Conservation (phyloP, 345 rosid genomes). For the Populus nigra region DNA sequence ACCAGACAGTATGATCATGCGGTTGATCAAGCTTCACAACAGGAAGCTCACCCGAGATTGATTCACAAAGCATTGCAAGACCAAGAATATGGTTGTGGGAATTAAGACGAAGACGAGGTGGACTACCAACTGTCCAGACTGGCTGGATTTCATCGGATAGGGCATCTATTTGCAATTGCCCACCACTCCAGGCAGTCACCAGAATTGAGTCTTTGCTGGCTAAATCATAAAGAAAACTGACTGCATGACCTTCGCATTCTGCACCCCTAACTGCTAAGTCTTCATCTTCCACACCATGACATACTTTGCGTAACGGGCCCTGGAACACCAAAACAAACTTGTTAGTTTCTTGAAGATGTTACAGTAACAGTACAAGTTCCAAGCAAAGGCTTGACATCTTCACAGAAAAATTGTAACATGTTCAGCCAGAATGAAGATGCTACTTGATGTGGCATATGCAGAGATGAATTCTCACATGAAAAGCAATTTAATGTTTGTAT, state of each 20-base stretch:
- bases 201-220: slow-evolving; percentile 87
- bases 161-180: slow-evolving; percentile 90
- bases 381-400: neutral
- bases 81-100: slow-evolving; percentile 53
- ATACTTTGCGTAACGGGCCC: slow-evolving; percentile 81
- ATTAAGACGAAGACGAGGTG: slow-evolving; percentile 70
- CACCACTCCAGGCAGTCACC: slow-evolving; percentile 96
- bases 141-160: slow-evolving; percentile 98
- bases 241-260: slow-evolving; percentile 82
- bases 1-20: slow-evolving; percentile 69
- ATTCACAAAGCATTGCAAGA: slow-evolving; percentile 93
- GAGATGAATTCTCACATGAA: neutral
- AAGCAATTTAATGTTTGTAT: neutral
- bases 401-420: neutral
- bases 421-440: neutral
- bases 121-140: slow-evolving; percentile 70
- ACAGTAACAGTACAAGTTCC: neutral
- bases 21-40: slow-evolving; percentile 54
- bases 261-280: slow-evolving; percentile 47
- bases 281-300: slow-evolving; percentile 55
- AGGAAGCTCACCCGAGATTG: slow-evolving; percentile 44
- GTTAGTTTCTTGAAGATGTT: neutral
- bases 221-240: slow-evolving; percentile 69
- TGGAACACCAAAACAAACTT: slow-evolving; percentile 20
- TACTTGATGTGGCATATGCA: neutral